Evolutionary conservation across 257 asterid species (phyloP).

Genomic region (Solanum pimpinellifolium): DNA sequence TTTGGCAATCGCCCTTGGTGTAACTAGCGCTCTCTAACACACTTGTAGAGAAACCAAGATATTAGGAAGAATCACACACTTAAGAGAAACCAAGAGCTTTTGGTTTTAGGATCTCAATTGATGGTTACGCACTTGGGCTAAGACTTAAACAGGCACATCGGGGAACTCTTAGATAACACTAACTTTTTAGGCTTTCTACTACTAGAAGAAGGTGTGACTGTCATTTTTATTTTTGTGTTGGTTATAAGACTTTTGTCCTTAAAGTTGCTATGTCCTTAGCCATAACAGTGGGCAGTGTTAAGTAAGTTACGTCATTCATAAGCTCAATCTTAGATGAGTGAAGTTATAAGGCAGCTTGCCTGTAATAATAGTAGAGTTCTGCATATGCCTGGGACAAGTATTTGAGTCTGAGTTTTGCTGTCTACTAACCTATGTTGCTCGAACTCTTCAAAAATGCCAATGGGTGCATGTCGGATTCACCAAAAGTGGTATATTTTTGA

Average conservation of each 20-base stretch:
- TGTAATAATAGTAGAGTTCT: neutral
- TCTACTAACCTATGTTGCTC: neutral
- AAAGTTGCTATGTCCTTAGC: neutral
- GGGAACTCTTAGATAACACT: neutral
- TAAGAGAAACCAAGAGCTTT: neutral
- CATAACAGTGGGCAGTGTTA: neutral
- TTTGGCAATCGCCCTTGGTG: neutral
- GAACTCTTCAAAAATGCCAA: too few relatives aligned
- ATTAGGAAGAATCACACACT: neutral
- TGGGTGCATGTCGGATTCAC: too few relatives aligned
- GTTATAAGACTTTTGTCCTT: neutral
- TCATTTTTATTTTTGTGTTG: neutral
- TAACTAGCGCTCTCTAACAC: neutral
- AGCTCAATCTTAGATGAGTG: neutral
- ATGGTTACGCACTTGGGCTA: neutral
- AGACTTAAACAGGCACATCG: neutral
- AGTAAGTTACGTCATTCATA: neutral
- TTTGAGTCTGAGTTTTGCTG: neutral
- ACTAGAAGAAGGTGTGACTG: neutral
- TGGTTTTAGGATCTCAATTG: neutral
- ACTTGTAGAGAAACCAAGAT: neutral
- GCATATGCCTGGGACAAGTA: neutral
- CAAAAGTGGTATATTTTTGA: too few relatives aligned
- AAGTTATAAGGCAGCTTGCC: neutral
- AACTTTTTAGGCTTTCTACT: neutral